Percentiles rank a stretch among this genome's conserved stretches.
phyloP scores from a whole-genome alignment of 73 alveolate species.

The Paramecium octaurelia region DNA sequence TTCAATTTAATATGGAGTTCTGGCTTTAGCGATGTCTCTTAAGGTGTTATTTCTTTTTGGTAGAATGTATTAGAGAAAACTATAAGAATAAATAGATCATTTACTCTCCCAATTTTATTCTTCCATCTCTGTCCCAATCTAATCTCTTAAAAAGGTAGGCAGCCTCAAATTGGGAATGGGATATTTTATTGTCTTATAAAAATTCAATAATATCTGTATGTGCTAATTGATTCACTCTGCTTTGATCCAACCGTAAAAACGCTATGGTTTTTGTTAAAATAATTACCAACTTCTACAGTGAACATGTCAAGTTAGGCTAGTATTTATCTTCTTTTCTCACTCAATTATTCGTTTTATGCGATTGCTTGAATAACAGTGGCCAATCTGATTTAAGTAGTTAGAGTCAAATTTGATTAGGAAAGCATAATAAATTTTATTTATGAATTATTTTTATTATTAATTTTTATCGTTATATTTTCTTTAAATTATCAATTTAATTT shows the following conservation, averaged over 20 bases:
- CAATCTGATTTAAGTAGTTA: slow-evolving; percentile 34
- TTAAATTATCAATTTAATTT: neutral
- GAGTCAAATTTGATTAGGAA: neutral
- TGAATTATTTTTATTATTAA: neutral
- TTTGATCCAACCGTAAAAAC: neutral
- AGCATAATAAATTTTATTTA: slow-evolving; percentile 19
- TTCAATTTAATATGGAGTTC: slow-evolving; percentile 28
- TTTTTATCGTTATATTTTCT: neutral
- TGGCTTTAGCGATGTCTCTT: neutral
- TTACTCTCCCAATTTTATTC: slow-evolving; percentile 19
- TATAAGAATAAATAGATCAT: neutral
- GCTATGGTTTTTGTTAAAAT: neutral
- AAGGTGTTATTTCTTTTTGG: neutral
- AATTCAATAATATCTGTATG: neutral
- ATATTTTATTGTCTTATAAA: slow-evolving; percentile 4
- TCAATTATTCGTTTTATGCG: neutral
- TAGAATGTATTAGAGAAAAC: neutral
- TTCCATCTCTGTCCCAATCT: slow-evolving; percentile 49
- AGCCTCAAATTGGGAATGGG: slow-evolving; percentile 40
- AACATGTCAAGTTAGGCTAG: neutral
- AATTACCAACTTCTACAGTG: neutral
- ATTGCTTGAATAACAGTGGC: neutral
- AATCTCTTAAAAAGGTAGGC: slow-evolving; percentile 31
- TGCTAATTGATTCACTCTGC: neutral
- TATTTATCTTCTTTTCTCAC: neutral